A percentile compares a stretch with the other conserved stretches of the same genome.
These are phyloP conservation scores for Hagleromyces aurorensis DNA, from an alignment of 805 yeast species.

Conservation along the genomic window DNA sequence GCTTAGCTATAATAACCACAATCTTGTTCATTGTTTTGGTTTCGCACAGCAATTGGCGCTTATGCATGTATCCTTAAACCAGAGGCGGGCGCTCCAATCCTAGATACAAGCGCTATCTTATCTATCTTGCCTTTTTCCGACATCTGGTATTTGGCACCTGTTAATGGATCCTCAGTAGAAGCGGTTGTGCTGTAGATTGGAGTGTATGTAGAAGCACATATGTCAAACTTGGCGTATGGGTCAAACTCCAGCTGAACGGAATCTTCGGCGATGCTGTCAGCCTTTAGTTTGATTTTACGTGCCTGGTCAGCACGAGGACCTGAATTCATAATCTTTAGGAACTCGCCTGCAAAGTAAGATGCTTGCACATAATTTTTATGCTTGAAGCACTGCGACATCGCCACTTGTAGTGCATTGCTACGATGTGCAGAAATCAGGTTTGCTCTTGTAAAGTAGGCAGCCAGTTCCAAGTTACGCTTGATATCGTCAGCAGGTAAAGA, in stretches of 20 bases:
- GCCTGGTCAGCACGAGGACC: slow-evolving; percentile 90
- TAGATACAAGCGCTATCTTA: slow-evolving; percentile 63
- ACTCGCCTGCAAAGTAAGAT: slow-evolving; percentile 80
- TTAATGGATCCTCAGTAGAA: slow-evolving; percentile 65
- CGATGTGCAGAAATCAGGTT: slow-evolving; percentile 77
- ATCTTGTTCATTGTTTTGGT: too few species aligned
- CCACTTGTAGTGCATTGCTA: slow-evolving; percentile 84
- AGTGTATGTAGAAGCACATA: slow-evolving; percentile 79
- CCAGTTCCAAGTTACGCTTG: slow-evolving; percentile 86
- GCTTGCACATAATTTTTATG: slow-evolving; percentile 84
- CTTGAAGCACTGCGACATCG: slow-evolving; percentile 88
- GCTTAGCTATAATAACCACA: too few species aligned
- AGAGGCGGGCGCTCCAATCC: slow-evolving; percentile 85
- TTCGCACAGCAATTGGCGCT: too few species aligned
- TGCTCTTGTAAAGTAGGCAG: slow-evolving; percentile 89
- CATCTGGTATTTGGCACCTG: slow-evolving; percentile 80
- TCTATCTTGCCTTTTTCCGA: slow-evolving; percentile 75
- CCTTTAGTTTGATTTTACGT: slow-evolving; percentile 65
- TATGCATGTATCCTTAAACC: slow-evolving; percentile 55
- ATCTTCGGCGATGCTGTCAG: slow-evolving; percentile 77
- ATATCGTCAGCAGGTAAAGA: slow-evolving; percentile 59
- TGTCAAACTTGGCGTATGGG: slow-evolving; percentile 82
- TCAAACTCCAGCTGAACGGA: slow-evolving; percentile 88
- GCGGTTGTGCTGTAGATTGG: slow-evolving; percentile 81
- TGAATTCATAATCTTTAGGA: slow-evolving; percentile 55